Evolutionary conservation across 2,329 filamentous ascomycete genomes (phyloP).

Genomic region (Arthroderma sp.): DNA sequence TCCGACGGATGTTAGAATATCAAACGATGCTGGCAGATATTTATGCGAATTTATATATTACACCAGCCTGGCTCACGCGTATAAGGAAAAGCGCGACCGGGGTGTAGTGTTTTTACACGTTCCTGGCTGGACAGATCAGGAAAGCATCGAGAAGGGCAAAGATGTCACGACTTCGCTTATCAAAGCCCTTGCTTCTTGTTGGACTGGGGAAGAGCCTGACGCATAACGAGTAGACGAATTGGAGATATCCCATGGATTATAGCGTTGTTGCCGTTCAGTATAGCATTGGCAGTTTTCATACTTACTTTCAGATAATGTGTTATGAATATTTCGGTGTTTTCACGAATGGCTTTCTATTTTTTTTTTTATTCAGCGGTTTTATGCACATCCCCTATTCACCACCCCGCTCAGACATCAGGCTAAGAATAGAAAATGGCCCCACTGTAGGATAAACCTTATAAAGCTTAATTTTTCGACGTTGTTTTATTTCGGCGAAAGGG

Average conservation of each 20-base stretch:
- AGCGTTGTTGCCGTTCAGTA: background rate
- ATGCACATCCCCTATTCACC: too few relatives aligned
- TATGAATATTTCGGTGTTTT: background rate
- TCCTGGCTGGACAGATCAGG: slow-evolving; percentile 44
- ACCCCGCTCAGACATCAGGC: too few relatives aligned
- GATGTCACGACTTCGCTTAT: slow-evolving; percentile 32
- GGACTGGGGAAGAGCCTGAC: slow-evolving; percentile 18
- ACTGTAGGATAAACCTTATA: too few relatives aligned
- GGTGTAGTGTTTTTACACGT: slow-evolving; percentile 60
- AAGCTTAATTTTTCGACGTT: too few relatives aligned
- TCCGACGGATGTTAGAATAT: slow-evolving; percentile 39
- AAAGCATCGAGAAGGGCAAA: slow-evolving; percentile 27
- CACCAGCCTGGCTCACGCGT: slow-evolving; percentile 44
- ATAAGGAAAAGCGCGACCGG: slow-evolving; percentile 19
- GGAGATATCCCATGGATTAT: background rate
- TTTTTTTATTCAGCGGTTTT: too few relatives aligned
- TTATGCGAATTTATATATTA: slow-evolving; percentile 71
- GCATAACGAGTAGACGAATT: background rate
- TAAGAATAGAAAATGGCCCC: too few relatives aligned
- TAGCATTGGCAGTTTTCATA: background rate
- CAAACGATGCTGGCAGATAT: slow-evolving; percentile 58
- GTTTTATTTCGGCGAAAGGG: too few relatives aligned
- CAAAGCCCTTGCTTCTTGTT: slow-evolving; percentile 29
- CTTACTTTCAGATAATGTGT: background rate
- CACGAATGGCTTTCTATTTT: background rate